Percentiles rank a stretch among this genome's conserved stretches.
Conservation (phyloP, 345 rosid species). For the Microcos paniculata region DNA sequence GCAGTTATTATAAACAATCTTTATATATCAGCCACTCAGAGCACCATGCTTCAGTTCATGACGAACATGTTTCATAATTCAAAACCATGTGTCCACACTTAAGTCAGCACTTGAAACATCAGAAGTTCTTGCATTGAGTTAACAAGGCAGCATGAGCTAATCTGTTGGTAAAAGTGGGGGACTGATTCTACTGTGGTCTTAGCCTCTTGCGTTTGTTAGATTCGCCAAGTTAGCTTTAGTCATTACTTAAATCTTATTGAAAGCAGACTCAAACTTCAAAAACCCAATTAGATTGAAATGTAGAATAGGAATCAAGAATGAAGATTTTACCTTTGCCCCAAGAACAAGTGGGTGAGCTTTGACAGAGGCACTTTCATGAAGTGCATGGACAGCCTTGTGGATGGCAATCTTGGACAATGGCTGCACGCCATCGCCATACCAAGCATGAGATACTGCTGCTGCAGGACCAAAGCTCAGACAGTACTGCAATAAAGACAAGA, state of each 20-base stretch:
- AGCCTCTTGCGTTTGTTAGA: neutral
- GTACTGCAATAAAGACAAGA: neutral
- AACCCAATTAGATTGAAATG: neutral
- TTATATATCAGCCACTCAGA: neutral
- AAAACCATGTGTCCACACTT: neutral
- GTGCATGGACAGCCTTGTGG: slow-evolving; percentile 8
- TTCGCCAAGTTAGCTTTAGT: too few relatives aligned
- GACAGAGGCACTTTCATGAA: slow-evolving; percentile 8
- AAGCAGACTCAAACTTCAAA: neutral
- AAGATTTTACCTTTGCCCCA: slow-evolving; percentile 7
- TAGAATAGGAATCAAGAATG: too few relatives aligned
- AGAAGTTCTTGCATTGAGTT: neutral
- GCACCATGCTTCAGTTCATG: neutral
- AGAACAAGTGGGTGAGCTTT: slow-evolving; percentile 20
- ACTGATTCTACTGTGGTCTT: slow-evolving; percentile 14
- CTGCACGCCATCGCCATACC: slow-evolving; percentile 21
- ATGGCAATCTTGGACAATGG: slow-evolving; percentile 20
- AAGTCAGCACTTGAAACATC: neutral
- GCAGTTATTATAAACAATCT: neutral
- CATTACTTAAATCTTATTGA: neutral
- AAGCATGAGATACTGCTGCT: slow-evolving; percentile 10
- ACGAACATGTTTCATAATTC: neutral
- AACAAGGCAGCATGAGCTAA: too few relatives aligned
- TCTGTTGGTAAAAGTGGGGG: neutral
- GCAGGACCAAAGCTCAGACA: neutral